Conservation (phyloP, 305 asterid genomes). For the Fraxinus albicans region DNA sequence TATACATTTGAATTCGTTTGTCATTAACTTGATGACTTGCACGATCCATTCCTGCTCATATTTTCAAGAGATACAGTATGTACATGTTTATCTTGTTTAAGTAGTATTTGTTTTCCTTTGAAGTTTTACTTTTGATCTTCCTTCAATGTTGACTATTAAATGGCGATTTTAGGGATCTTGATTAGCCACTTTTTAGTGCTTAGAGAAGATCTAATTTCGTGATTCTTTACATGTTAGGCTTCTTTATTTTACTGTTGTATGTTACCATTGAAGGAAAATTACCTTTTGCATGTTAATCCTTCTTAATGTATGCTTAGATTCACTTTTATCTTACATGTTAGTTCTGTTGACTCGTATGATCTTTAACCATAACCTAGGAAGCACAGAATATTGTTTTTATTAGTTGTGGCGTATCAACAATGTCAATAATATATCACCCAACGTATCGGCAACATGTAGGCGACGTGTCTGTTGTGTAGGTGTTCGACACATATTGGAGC, state of each 20-base stretch:
- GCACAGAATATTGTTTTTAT: neutral
- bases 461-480: neutral
- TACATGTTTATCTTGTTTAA: neutral
- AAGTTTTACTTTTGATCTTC: neutral
- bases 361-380: neutral
- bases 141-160: neutral
- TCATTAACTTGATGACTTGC: conserved; percentile 11
- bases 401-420: neutral
- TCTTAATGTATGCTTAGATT: neutral
- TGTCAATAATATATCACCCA: neutral
- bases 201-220: neutral
- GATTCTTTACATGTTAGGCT: neutral
- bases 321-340: neutral
- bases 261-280: neutral
- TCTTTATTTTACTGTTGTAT: neutral
- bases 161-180: neutral
- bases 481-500: neutral
- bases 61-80: neutral
- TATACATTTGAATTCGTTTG: neutral
- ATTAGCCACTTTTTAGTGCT: neutral
- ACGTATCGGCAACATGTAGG: neutral
- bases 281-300: neutral
- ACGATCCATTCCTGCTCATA: conserved; percentile 3
- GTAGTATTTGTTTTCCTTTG: neutral
- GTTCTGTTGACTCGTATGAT: neutral